Evolutionary conservation across 2,329 filamentous ascomycete species (phyloP).

Genomic region (Pseudophaeomoniella oleicola): DNA sequence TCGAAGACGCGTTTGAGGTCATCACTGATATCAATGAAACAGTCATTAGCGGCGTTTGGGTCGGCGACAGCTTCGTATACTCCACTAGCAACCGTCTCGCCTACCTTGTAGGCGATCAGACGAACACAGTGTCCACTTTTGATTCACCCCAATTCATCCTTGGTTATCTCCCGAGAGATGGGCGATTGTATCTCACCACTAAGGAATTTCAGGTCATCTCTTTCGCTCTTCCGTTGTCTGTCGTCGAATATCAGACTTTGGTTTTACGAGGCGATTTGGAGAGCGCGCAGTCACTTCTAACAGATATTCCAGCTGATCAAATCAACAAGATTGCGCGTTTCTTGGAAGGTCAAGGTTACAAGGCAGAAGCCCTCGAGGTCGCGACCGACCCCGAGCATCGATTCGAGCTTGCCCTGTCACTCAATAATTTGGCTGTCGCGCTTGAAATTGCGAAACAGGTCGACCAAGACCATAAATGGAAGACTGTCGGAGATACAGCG

Average conservation of each 20-base stretch:
- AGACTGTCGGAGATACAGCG: constrained; percentile 86
- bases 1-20: constrained; percentile 90
- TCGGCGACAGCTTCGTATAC: constrained; percentile 98
- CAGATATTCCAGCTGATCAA: constrained; percentile 76
- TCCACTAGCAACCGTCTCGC: constrained; percentile 94
- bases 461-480: constrained; percentile 95
- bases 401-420: constrained; percentile 74
- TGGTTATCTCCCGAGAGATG: constrained; percentile 88
- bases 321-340: constrained; percentile 98
- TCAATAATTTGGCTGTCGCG: constrained; percentile 74
- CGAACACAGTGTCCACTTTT: constrained; percentile 93
- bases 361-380: constrained; percentile 86
- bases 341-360: constrained; percentile 91
- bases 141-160: constrained; percentile 90
- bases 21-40: constrained; percentile 90
- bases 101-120: constrained; percentile 95
- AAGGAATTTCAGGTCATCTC: constrained; percentile 90
- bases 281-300: constrained; percentile 69
- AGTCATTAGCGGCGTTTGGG: constrained; percentile 91
- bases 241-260: constrained; percentile 93
- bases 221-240: constrained; percentile 76
- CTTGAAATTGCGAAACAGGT: constrained; percentile 69
- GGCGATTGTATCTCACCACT: constrained; percentile 86
- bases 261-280: constrained; percentile 91
- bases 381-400: constrained; percentile 93